Percentiles rank a stretch among this genome's conserved stretches.
Evolutionary conservation across 2,329 filamentous ascomycete genomes (phyloP).

Genomic region (Arthroderma sp.): DNA sequence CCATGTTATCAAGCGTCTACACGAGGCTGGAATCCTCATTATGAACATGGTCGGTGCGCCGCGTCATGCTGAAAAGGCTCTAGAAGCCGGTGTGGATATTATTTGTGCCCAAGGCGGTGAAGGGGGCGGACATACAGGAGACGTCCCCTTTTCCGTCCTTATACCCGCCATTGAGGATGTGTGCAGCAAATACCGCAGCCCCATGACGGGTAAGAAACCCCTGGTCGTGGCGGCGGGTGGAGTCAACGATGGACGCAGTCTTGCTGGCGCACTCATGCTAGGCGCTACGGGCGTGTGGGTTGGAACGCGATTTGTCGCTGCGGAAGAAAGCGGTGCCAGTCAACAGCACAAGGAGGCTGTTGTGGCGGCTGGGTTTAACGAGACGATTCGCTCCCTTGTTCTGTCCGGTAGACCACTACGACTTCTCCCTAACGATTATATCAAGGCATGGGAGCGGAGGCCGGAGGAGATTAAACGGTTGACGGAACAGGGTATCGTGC

Average conservation of each 20-base stretch:
- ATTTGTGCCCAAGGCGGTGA: conserved; percentile 88
- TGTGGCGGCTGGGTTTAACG: conserved; percentile 62
- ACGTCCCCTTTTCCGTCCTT: conserved; percentile 72
- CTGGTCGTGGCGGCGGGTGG: conserved; percentile 84
- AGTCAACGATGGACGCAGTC: conserved; percentile 64
- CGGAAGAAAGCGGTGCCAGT: conserved; percentile 66
- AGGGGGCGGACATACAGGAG: conserved; percentile 84
- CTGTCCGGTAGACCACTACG: conserved; percentile 69
- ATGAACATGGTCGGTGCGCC: conserved; percentile 98
- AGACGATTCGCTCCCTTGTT: conserved; percentile 71
- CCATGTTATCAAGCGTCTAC: conserved; percentile 59
- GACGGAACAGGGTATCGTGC: conserved; percentile 64
- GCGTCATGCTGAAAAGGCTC: conserved; percentile 77
- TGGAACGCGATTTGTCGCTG: conserved; percentile 81
- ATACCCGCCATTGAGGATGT: conserved; percentile 81
- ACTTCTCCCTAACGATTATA: conserved; percentile 70
- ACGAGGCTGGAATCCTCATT: conserved; percentile 64
- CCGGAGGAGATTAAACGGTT: conserved; percentile 63
- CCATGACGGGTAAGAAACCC: conserved; percentile 55
- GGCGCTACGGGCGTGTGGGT: conserved; percentile 88
- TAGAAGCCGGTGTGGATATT: conserved; percentile 77
- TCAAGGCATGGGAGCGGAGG: conserved; percentile 63
- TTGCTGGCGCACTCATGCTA: conserved; percentile 75
- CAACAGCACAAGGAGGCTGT: conserved; percentile 74
- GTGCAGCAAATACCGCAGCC: conserved; percentile 56